A percentile compares a stretch with the other conserved stretches of the same genome.
Evolutionary conservation across 176 grass and related monocot species (phyloP).

Genomic region (Oryza meyeriana): DNA sequence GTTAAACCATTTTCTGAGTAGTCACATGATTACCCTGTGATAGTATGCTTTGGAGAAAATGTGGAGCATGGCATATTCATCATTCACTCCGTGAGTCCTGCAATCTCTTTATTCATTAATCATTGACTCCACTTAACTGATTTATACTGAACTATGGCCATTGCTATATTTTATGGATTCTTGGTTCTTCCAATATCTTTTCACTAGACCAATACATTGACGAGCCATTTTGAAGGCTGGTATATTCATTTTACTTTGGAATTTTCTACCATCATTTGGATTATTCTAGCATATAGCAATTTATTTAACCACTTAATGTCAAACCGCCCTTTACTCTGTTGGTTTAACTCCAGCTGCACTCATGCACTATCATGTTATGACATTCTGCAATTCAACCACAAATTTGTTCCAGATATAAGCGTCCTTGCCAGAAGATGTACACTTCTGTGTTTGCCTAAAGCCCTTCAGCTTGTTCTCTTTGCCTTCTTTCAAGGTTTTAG

Average conservation of each 20-base stretch:
- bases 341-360: not conserved
- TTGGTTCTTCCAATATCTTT: not conserved
- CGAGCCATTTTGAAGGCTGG: not conserved
- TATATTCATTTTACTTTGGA: not conserved
- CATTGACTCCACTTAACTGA: not conserved
- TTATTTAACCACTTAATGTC: not conserved
- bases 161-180: not conserved
- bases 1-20: not conserved
- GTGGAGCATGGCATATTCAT: not conserved
- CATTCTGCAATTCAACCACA: not conserved
- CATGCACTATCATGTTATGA: not conserved
- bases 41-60: not conserved
- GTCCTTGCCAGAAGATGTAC: not conserved
- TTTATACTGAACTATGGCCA: not conserved
- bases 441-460: conserved; percentile 4
- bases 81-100: not conserved
- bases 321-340: not conserved
- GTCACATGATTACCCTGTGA: not conserved
- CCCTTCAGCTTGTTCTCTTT: not conserved
- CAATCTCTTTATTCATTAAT: conserved; percentile 12
- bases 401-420: not conserved
- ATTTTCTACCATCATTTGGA: not conserved
- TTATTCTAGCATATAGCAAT: conserved; percentile 9
- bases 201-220: not conserved
- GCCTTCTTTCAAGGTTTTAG: not conserved